Evolutionary conservation across 2,329 filamentous ascomycete genomes (phyloP).

Genomic region (Fusarium sp.): DNA sequence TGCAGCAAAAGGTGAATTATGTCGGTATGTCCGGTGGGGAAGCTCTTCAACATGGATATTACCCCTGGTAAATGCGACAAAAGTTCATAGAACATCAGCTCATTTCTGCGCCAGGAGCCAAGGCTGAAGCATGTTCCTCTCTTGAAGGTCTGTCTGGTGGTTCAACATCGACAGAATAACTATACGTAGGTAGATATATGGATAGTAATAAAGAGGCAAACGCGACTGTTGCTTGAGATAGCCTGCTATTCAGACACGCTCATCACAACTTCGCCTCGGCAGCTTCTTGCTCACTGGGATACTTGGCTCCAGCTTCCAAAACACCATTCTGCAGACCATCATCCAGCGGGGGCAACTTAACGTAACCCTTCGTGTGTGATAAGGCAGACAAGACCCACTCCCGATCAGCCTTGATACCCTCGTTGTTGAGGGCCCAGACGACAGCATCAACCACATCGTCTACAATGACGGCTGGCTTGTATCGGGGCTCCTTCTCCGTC

Average conservation of each 20-base stretch:
- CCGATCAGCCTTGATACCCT: conserved; percentile 55
- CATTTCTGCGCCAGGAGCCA: not conserved
- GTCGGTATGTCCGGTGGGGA: not conserved
- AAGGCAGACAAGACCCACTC: conserved; percentile 48
- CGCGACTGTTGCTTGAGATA: not conserved
- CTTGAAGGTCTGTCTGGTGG: not conserved
- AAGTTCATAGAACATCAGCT: not conserved
- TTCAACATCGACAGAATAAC: not conserved
- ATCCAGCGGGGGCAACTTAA: conserved; percentile 43
- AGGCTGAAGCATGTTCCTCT: not conserved
- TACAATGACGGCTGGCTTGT: conserved; percentile 72
- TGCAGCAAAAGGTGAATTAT: not conserved
- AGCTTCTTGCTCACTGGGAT: conserved; percentile 43
- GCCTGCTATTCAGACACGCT: not conserved
- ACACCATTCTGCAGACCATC: conserved; percentile 1
- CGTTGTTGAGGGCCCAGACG: conserved; percentile 75
- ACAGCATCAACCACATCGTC: conserved; percentile 83
- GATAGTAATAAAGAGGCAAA: not conserved
- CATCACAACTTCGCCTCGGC: conserved; percentile 31
- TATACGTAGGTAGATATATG: not conserved
- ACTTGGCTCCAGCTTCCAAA: conserved; percentile 8
- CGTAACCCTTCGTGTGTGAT: conserved; percentile 44
- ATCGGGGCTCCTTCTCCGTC: conserved; percentile 62
- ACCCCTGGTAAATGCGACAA: not conserved
- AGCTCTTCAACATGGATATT: not conserved